Evolutionary conservation across 2,329 filamentous ascomycete genomes (phyloP).

Genomic region (Helotiales sp.): DNA sequence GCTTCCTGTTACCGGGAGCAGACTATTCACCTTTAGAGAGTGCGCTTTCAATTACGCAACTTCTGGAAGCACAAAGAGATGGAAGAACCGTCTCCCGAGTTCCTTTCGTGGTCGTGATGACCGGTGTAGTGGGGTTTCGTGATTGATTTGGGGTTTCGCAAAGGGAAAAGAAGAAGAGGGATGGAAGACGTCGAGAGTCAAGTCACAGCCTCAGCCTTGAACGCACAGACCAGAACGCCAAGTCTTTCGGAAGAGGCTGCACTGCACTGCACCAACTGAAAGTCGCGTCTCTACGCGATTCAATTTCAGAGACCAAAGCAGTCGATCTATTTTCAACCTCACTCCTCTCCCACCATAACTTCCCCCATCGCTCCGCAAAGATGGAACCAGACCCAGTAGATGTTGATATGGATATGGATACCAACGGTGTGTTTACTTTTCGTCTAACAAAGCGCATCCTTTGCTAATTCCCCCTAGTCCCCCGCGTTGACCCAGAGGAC

Average conservation of each 20-base stretch:
- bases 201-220: constrained; percentile 10
- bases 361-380: constrained; percentile 12
- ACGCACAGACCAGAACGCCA: constrained; percentile 1
- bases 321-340: neutral
- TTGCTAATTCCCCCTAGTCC: constrained; percentile 47
- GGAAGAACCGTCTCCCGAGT: constrained; percentile 13
- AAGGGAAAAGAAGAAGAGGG: constrained; percentile 8
- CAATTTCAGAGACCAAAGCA: neutral
- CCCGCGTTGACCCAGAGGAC: constrained; percentile 66
- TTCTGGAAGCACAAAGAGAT: constrained; percentile 1
- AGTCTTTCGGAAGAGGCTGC: constrained; percentile 8
- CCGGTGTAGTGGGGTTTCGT: constrained; percentile 19
- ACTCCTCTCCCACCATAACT: neutral
- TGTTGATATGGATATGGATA: constrained; percentile 57
- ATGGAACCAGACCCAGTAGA: constrained; percentile 54
- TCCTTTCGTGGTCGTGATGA: constrained; percentile 11
- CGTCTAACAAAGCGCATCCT: neutral
- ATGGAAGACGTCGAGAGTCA: constrained; percentile 6
- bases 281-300: constrained; percentile 15
- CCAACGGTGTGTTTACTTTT: constrained; percentile 1
- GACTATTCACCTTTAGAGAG: constrained; percentile 10
- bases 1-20: constrained; percentile 40
- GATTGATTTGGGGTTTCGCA: constrained; percentile 31
- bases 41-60: constrained; percentile 20
- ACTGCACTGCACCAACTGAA: neutral